These are phyloP conservation scores for Lasiodiplodia theobromae DNA, from an alignment of 2,329 filamentous ascomycete species.

Conservation along the genomic window DNA sequence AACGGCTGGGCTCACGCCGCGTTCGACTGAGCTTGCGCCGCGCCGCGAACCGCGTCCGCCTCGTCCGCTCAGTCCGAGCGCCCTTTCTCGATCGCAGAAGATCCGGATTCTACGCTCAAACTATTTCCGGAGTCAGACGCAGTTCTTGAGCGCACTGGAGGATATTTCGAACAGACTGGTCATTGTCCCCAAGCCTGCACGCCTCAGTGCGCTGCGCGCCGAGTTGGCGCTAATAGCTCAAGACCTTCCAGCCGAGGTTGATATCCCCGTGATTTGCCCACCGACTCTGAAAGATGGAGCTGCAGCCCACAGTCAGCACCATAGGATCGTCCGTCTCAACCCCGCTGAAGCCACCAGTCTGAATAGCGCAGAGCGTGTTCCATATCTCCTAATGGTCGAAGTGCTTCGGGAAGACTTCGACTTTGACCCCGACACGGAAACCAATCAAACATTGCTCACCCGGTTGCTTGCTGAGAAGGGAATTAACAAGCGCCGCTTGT, in stretches of 20 bases:
- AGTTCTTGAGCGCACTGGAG: constrained; percentile 80
- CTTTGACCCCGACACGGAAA: constrained; percentile 76
- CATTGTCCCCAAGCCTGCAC: constrained; percentile 79
- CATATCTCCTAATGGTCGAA: constrained; percentile 85
- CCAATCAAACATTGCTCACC: constrained; percentile 72
- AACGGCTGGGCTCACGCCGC: constrained; percentile 48
- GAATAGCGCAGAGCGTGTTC: constrained; percentile 86
- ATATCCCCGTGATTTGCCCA: constrained; percentile 82
- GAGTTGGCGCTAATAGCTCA: constrained; percentile 82
- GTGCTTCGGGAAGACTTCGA: constrained; percentile 82
- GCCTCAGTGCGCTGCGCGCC: constrained; percentile 80
- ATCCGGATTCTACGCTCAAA: constrained; percentile 77
- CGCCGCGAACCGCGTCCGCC: constrained; percentile 62
- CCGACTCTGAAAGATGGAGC: constrained; percentile 75
- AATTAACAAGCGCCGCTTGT: constrained; percentile 58
- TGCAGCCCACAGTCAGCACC: constrained; percentile 78
- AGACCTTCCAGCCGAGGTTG: constrained; percentile 82
- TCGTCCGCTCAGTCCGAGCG: constrained; percentile 63
- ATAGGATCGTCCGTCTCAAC: constrained; percentile 82
- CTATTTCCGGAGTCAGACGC: constrained; percentile 82
- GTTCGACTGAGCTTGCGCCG: constrained; percentile 35
- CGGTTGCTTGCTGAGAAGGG: constrained; percentile 73
- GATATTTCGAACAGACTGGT: constrained; percentile 87
- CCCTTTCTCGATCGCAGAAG: constrained; percentile 71
- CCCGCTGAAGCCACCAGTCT: constrained; percentile 84